Evolutionary conservation across 2,329 filamentous ascomycete species (phyloP), one percentile per base, ranked within the genome.

Genomic region (Plenodomus tracheiphilus): DNA sequence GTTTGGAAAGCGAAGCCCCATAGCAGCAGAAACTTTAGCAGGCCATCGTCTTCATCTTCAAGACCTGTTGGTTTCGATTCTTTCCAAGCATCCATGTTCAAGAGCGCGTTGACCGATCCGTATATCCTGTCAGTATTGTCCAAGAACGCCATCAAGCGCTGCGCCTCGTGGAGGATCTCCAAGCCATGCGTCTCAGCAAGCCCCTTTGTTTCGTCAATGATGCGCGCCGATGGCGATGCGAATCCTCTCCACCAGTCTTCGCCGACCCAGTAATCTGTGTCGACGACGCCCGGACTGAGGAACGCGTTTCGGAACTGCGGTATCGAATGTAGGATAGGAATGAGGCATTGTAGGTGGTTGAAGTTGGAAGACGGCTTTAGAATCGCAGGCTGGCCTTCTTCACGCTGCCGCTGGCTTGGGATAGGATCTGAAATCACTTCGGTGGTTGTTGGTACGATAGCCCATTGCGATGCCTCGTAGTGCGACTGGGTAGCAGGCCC

Each of bases 301-400:
- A 86, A 72, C 8, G 80, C 79, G 61, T 85, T 82, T 47, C 83
- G 76, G 17, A 79, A 80, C 22, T 81, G 69, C 3, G 84, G 83
- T 46, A 86, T 84, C 17, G 79, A 76, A 60, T 85, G 81, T n/a
- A 84, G 74, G 49, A 87, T 85, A 4, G 82, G 84, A 37, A 87
- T 61, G 17, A 85, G 70, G 3, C 79, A 79, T 21, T 81, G 78
- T n/a, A 85, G 70, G 58, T 82, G 82, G 48, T 81, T 75, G 36
- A 73, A 75, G 37, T 77, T 74, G 11, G 78, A 74, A 2, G 79
- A 72, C 15, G 81, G 81, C 48, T 84, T 83, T 43, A 86, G 69
- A 49, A 86, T 82, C 15, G 77, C 77, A 13, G 83, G 84, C 53
- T 81, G 75, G 28, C 72, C 75, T 4, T 71, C 59, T 17, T 73